These are phyloP conservation scores for Hanseniaspora guilliermondii DNA, from an alignment of 805 yeast genomes.

Conservation along the genomic window DNA sequence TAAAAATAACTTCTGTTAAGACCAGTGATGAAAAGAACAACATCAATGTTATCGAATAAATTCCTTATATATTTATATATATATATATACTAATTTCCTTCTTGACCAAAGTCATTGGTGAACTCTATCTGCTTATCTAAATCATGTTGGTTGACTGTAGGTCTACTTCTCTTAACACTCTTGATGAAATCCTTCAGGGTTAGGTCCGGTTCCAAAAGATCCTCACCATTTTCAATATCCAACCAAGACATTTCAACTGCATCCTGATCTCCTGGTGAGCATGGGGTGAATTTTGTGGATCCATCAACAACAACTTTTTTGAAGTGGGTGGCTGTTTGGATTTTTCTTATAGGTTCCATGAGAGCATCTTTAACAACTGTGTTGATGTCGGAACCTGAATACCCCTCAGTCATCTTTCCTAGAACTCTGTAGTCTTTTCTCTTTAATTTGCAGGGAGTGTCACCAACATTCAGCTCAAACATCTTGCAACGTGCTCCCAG, in stretches of 20 bases:
- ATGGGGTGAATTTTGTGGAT: constrained; percentile 56
- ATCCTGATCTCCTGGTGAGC: constrained; percentile 89
- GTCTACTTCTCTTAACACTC: constrained; percentile 82
- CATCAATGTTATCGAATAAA: constrained; percentile 17
- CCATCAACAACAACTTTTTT: constrained; percentile 30
- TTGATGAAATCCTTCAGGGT: constrained; percentile 86
- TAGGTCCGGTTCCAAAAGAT: constrained; percentile 77
- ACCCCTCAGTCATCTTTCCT: constrained; percentile 92
- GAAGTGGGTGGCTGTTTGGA: constrained; percentile 93
- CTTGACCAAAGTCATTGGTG: constrained; percentile 93
- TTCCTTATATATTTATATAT: not conserved
- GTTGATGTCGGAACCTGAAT: constrained; percentile 94
- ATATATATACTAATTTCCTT: constrained; percentile 49
- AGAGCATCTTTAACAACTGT: constrained; percentile 94
- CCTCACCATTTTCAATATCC: constrained; percentile 69
- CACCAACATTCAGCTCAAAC: constrained; percentile 89
- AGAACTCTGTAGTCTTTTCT: constrained; percentile 62
- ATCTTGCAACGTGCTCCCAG: constrained; percentile 80
- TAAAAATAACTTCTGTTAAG: constrained; percentile 53
- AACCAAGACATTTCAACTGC: constrained; percentile 90
- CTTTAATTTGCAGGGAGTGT: constrained; percentile 68
- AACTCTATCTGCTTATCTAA: constrained; percentile 72
- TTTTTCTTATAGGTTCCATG: constrained; percentile 94
- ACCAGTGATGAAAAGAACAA: constrained; percentile 71
- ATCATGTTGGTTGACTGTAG: constrained; percentile 84